These are phyloP conservation scores for Suillus variegatus DNA, from an alignment of 768 basidiomycete species.

Conservation along the genomic window DNA sequence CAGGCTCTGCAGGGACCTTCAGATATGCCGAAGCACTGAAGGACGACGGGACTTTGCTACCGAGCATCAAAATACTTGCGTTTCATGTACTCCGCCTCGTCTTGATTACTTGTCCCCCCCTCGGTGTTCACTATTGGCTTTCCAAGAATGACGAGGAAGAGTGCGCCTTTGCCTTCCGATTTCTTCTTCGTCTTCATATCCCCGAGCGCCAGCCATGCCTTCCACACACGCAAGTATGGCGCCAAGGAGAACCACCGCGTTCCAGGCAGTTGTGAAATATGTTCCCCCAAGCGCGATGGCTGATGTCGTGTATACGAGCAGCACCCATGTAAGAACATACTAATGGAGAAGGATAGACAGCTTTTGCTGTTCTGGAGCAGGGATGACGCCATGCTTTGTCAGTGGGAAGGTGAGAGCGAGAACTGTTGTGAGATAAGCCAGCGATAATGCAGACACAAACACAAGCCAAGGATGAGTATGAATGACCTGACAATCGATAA, in stretches of 20 bases:
- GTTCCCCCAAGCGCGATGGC: slow-evolving; percentile 48
- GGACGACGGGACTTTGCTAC: too few species aligned
- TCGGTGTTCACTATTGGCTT: too few species aligned
- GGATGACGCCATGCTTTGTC: slow-evolving; percentile 23
- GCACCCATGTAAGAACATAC: slow-evolving; percentile 59
- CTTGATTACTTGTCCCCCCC: too few species aligned
- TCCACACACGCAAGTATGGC: slow-evolving; percentile 40
- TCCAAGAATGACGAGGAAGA: too few species aligned
- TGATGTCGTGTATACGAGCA: slow-evolving; percentile 53
- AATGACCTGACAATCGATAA: slow-evolving; percentile 45
- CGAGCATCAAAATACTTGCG: too few species aligned
- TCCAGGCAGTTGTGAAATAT: slow-evolving; percentile 61
- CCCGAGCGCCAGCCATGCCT: slow-evolving; percentile 25
- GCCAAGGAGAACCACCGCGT: slow-evolving; percentile 45
- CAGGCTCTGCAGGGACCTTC: too few species aligned
- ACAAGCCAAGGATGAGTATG: slow-evolving; percentile 60
- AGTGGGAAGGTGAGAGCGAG: slow-evolving; percentile 40
- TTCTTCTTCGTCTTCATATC: slow-evolving; percentile 14
- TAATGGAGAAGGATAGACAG: slow-evolving; percentile 51
- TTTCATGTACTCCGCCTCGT: too few species aligned
- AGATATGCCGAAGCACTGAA: too few species aligned
- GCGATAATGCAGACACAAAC: slow-evolving; percentile 46
- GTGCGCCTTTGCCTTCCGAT: slow-evolving; percentile 5
- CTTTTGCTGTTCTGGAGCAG: slow-evolving; percentile 46
- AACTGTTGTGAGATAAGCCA: slow-evolving; percentile 51